phyloP scores from a whole-genome alignment of 345 rosid genomes.

The Barbarea vulgaris region DNA sequence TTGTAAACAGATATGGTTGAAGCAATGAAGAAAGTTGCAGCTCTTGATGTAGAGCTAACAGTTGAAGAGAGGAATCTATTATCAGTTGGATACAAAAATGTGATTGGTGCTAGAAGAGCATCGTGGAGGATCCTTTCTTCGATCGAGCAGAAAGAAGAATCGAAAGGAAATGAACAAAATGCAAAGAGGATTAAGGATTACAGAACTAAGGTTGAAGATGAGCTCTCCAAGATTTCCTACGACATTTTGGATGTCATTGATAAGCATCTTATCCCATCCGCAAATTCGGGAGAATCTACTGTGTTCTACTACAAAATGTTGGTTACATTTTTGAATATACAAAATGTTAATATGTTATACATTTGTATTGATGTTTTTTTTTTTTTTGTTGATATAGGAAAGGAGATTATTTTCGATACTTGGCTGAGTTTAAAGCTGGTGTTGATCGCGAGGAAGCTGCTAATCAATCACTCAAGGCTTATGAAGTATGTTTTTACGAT shows the following conservation, averaged over 20 bases:
- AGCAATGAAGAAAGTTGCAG: conserved; percentile 78
- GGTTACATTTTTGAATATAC: not conserved
- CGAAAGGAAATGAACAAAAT: conserved; percentile 68
- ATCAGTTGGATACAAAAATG: conserved; percentile 88
- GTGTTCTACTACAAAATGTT: conserved; percentile 80
- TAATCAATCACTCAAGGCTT: conserved; percentile 49
- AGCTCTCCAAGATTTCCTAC: conserved; percentile 68
- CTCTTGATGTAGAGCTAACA: conserved; percentile 68
- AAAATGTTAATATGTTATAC: too few relatives aligned
- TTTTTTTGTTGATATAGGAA: conserved; percentile 43
- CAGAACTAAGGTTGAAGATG: conserved; percentile 71
- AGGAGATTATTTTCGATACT: conserved; percentile 64
- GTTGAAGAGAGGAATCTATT: conserved; percentile 84
- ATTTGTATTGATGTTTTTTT: not conserved
- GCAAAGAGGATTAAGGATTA: conserved; percentile 74
- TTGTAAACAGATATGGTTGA: conserved; percentile 77
- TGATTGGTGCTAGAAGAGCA: conserved; percentile 82
- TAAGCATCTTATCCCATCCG: conserved; percentile 64
- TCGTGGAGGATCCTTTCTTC: conserved; percentile 76
- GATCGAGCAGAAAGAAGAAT: conserved; percentile 85
- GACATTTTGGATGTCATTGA: conserved; percentile 63
- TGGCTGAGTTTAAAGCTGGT: conserved; percentile 56
- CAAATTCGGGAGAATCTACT: conserved; percentile 74
- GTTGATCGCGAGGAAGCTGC: conserved; percentile 54
- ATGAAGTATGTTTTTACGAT: conserved; percentile 34